phyloP scores from a whole-genome alignment of 2,329 filamentous ascomycete genomes.

The Alternaria incomplexa region DNA sequence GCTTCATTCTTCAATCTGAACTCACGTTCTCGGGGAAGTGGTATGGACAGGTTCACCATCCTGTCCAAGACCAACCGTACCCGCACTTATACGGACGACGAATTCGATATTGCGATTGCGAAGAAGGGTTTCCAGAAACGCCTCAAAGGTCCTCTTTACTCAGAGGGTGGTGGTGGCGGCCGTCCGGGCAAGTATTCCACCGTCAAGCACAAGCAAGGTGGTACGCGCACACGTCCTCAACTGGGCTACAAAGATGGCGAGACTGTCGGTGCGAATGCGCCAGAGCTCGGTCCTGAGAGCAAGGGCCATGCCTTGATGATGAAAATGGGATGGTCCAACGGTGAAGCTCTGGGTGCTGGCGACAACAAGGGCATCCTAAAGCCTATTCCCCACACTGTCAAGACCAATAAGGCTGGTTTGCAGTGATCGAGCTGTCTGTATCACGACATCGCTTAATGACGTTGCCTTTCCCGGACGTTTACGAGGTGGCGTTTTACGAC shows the following conservation, averaged over 20 bases:
- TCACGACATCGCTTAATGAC: not conserved
- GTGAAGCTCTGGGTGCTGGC: conserved; percentile 78
- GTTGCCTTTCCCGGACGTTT: not conserved
- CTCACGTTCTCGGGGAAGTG: conserved; percentile 81
- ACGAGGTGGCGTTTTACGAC: not conserved
- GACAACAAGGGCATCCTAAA: conserved; percentile 89
- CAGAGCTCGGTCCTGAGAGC: conserved; percentile 82
- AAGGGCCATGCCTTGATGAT: conserved; percentile 86
- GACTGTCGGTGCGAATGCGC: conserved; percentile 81
- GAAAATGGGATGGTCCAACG: conserved; percentile 95
- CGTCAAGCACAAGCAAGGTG: conserved; percentile 17
- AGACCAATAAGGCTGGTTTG: conserved; percentile 82
- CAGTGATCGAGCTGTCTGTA: conserved; percentile 14
- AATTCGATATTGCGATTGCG: conserved; percentile 53
- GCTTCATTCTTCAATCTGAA: conserved; percentile 77
- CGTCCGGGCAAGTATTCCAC: conserved; percentile 15
- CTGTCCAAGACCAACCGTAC: conserved; percentile 78
- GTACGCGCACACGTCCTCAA: conserved; percentile 20
- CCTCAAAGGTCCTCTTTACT: conserved; percentile 29
- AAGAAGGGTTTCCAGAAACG: conserved; percentile 58
- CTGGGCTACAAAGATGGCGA: conserved; percentile 78
- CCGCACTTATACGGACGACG: conserved; percentile 62
- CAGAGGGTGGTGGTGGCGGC: conserved; percentile 12
- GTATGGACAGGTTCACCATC: conserved; percentile 74
- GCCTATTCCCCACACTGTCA: conserved; percentile 86